Evolutionary conservation across 2,329 filamentous ascomycete genomes (phyloP).

Genomic region (Alternaria longipes): DNA sequence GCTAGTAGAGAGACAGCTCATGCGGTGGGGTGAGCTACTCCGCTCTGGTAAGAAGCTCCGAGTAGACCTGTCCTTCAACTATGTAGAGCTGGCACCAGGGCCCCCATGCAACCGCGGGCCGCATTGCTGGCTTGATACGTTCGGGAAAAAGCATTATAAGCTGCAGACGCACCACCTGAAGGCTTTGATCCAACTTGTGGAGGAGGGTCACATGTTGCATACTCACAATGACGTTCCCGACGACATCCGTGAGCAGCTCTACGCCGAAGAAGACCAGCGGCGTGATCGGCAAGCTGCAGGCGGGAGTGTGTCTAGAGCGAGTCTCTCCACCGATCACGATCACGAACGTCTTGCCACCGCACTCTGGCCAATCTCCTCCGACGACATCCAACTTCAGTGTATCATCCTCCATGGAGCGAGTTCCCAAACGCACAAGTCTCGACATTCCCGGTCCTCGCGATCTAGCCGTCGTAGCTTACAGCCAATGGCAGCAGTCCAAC

Average conservation of each 20-base stretch:
- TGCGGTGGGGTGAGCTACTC: slow-evolving; percentile 17
- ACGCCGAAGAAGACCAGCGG: slow-evolving; percentile 43
- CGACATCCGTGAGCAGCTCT: slow-evolving; percentile 44
- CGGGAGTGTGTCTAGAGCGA: slow-evolving; percentile 17
- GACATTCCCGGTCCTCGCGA: slow-evolving; percentile 28
- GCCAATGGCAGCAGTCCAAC: slow-evolving; percentile 28
- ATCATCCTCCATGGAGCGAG: background rate
- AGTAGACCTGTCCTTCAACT: slow-evolving; percentile 44
- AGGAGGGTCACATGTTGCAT: slow-evolving; percentile 32
- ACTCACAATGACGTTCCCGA: slow-evolving; percentile 44
- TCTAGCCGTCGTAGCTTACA: slow-evolving; percentile 23
- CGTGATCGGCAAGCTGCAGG: slow-evolving; percentile 29
- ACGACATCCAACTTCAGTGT: background rate
- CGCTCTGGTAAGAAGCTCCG: slow-evolving; percentile 42
- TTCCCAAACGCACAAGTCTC: slow-evolving; percentile 12
- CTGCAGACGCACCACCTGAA: slow-evolving; percentile 43
- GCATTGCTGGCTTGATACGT: slow-evolving; percentile 48
- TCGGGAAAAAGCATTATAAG: slow-evolving; percentile 47
- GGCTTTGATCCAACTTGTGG: slow-evolving; percentile 38
- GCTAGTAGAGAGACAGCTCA: slow-evolving; percentile 42
- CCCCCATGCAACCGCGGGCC: slow-evolving; percentile 37
- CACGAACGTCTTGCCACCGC: slow-evolving; percentile 35
- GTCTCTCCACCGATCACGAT: slow-evolving; percentile 43
- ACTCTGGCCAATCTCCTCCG: slow-evolving; percentile 6
- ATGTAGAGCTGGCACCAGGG: slow-evolving; percentile 35